phyloP scores from a whole-genome alignment of 495 filamentous ascomycete genomes.

The Baudoinia panamericana region DNA sequence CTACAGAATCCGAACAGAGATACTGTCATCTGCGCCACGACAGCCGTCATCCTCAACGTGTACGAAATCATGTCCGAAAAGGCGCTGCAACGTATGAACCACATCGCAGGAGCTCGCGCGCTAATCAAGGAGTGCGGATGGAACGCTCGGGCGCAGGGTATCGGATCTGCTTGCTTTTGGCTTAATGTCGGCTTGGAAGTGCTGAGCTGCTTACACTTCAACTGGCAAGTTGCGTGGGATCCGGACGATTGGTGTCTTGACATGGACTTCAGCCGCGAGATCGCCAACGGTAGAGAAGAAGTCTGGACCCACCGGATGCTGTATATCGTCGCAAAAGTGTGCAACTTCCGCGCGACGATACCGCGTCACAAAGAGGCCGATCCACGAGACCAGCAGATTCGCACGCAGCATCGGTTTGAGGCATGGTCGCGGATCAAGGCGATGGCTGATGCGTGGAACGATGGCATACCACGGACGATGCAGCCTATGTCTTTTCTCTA shows the following conservation, averaged over 20 bases:
- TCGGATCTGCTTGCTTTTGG: constrained; percentile 91
- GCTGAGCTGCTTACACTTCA: constrained; percentile 71
- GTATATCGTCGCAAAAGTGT: constrained; percentile 79
- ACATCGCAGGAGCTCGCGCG: constrained; percentile 74
- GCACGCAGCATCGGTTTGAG: constrained; percentile 48
- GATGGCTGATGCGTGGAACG: constrained; percentile 71
- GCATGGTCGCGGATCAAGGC: constrained; percentile 67
- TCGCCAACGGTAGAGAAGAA: constrained; percentile 51
- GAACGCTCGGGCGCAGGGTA: constrained; percentile 64
- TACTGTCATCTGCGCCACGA: constrained; percentile 74
- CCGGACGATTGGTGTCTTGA: constrained; percentile 87
- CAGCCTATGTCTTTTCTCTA: constrained; percentile 66
- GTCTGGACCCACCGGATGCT: constrained; percentile 85
- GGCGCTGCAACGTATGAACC: constrained; percentile 64
- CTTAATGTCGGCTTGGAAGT: constrained; percentile 84
- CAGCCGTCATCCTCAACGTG: constrained; percentile 76
- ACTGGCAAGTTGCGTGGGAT: constrained; percentile 81
- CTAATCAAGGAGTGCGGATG: constrained; percentile 85
- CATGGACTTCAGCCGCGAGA: constrained; percentile 52
- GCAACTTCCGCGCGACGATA: constrained; percentile 62
- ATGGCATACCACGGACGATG: constrained; percentile 69
- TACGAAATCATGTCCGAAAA: constrained; percentile 83
- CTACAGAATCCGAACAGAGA: constrained; percentile 74
- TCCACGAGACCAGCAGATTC: constrained; percentile 47
- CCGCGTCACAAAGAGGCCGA: constrained; percentile 44